Base-by-base conservation (phyloP, 495 filamentous ascomycete genomes). In the Evansstolkia leycettana region DNA sequence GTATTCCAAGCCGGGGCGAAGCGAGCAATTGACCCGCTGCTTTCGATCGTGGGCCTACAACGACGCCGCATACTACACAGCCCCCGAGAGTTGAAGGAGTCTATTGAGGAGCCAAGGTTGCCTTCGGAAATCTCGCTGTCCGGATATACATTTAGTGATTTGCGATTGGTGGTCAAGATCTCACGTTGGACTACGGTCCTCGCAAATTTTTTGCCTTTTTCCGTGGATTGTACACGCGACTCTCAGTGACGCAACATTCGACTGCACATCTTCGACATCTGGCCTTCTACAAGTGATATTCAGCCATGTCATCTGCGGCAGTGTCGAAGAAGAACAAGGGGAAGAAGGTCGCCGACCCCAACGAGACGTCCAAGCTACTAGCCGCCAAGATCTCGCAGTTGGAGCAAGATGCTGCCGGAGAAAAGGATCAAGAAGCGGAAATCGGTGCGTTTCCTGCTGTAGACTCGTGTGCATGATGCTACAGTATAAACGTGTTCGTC, bases 401-500 rank as follows among this genome's bases (percentile, higher is more conserved):
- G 43, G 90, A 98, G 57, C 78, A 80, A 25, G 86, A 94, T 68
- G 79, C 80, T 34, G 86, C 86, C 15, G 84, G 84, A 35, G 88
- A 95, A 45, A 93, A 90, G 62, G 88, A 95, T 42, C 84, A 95
- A 57, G 87, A 94, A 54, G 77, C 75, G 38, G 90, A 95, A 65
- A 95, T 98, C 56, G 90, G 88, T 95, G 69, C 53, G 88, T 87
- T n/a, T n/a, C n/a, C n/a, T n/a, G n/a, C n/a, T n/a, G n/a, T n/a
- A n/a, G n/a, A n/a, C n/a, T n/a, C 38, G 43, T 40, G 43, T 41
- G 35, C 45, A 36, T 42, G 19, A 31, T 31, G 25, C 24, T 20
- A 15, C 26, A 37, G 33, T 13, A n/a, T n/a, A n/a, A n/a, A n/a
- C 31, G 18, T 44, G n/a, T 34, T 30, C 34, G 29, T n/a, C n/a